Conservation (phyloP, 345 rosid species). For the Capsella bursapastoris region DNA sequence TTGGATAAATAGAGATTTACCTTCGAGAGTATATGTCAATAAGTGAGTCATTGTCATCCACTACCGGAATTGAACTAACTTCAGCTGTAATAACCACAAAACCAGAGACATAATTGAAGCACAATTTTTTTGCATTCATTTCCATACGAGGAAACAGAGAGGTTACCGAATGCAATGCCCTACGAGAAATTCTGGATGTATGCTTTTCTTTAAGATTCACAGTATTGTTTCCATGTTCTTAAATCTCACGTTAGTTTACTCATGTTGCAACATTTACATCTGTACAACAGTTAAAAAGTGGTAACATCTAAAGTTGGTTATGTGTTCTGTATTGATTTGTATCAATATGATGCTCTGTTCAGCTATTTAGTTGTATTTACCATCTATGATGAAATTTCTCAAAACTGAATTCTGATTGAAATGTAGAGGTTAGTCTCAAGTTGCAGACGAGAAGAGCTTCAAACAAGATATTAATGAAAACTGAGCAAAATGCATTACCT, state of each 20-base stretch:
- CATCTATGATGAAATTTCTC: neutral
- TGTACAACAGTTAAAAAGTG: constrained; percentile 7
- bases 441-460: constrained; percentile 8
- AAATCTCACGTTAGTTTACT: constrained; percentile 3
- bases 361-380: constrained; percentile 21
- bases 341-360: constrained; percentile 5
- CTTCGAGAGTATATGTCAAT: constrained; percentile 84
- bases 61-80: constrained; percentile 92
- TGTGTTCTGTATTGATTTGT: constrained; percentile 3
- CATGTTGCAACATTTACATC: constrained; percentile 18
- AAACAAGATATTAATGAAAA: constrained; percentile 1
- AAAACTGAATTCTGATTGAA: neutral
- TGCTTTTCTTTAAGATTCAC: constrained; percentile 3
- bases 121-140: neutral
- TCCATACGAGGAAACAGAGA: neutral
- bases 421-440: constrained; percentile 16
- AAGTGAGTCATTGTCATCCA: constrained; percentile 82
- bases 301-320: neutral
- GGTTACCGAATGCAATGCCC: constrained; percentile 6
- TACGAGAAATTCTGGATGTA: constrained; percentile 2
- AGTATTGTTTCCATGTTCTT: neutral
- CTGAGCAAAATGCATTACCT: constrained; percentile 50
- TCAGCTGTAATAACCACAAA: constrained; percentile 59
- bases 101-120: constrained; percentile 20
- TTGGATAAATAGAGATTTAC: constrained; percentile 42